phyloP scores from a whole-genome alignment of 345 rosid genomes.

The Syzygium jambos region DNA sequence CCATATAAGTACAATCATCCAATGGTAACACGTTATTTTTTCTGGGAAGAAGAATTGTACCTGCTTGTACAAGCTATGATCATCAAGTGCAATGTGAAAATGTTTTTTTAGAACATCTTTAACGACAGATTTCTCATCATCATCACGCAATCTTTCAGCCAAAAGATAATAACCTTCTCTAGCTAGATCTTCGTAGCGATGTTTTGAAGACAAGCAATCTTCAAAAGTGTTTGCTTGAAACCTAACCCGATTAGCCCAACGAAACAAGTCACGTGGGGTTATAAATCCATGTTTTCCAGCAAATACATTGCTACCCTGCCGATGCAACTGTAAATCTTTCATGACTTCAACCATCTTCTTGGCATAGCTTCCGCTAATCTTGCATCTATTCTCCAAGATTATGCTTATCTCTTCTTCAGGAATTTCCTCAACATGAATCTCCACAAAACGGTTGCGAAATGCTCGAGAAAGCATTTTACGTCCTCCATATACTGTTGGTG shows the following conservation, averaged over 20 bases:
- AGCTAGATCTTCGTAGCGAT: constrained; percentile 64
- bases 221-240: constrained; percentile 35
- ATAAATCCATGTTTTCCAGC: constrained; percentile 99
- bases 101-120: constrained; percentile 67
- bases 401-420: constrained; percentile 76
- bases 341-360: constrained; percentile 80
- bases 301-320: constrained; percentile 91
- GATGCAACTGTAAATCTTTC: constrained; percentile 85
- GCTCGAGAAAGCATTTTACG: constrained; percentile 98
- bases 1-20: background rate
- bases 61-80: constrained; percentile 58
- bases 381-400: constrained; percentile 57
- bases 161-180: constrained; percentile 87
- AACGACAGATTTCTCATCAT: constrained; percentile 66
- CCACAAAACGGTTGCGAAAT: constrained; percentile 95
- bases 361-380: constrained; percentile 70
- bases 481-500: constrained; percentile 89
- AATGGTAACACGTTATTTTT: background rate
- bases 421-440: constrained; percentile 95
- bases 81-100: constrained; percentile 50
- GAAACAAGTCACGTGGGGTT: constrained; percentile 92
- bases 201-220: background rate
- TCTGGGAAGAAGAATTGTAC: constrained; percentile 15
- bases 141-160: constrained; percentile 92
- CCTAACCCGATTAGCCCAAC: constrained; percentile 90